Evolutionary conservation across 805 yeast genomes (phyloP).

Genomic region (Saccharomycopsis malanga): DNA sequence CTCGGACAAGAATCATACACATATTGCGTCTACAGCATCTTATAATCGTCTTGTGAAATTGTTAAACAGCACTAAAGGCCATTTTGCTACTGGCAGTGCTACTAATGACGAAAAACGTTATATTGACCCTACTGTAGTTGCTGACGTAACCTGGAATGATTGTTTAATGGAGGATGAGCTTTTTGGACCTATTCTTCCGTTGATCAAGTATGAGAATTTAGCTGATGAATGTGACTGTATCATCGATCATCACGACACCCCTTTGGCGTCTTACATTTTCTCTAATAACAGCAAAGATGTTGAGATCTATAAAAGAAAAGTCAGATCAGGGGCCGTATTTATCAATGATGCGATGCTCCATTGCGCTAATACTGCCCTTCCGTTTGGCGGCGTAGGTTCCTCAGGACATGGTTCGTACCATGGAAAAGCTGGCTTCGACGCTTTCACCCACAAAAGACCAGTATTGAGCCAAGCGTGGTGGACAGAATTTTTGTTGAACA

Average conservation of each 20-base stretch:
- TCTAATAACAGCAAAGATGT: slow-evolving; percentile 41
- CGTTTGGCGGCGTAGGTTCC: slow-evolving; percentile 87
- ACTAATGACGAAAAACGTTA: slow-evolving; percentile 33
- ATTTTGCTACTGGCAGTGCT: slow-evolving; percentile 43
- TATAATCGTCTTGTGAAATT: slow-evolving; percentile 40
- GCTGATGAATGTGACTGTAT: slow-evolving; percentile 36
- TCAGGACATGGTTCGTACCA: slow-evolving; percentile 85
- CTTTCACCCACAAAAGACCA: slow-evolving; percentile 68
- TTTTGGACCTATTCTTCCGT: slow-evolving; percentile 82
- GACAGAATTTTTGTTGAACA: slow-evolving; percentile 50
- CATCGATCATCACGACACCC: slow-evolving; percentile 53
- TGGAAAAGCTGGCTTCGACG: slow-evolving; percentile 56
- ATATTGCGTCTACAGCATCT: slow-evolving; percentile 51
- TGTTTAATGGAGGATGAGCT: slow-evolving; percentile 66
- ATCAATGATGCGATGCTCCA: slow-evolving; percentile 71
- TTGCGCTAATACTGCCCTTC: slow-evolving; percentile 58
- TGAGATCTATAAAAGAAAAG: slow-evolving; percentile 38
- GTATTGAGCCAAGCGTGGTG: slow-evolving; percentile 56
- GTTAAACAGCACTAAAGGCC: slow-evolving; percentile 46
- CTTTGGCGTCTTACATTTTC: slow-evolving; percentile 74
- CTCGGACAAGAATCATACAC: slow-evolving; percentile 41
- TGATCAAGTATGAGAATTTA: slow-evolving; percentile 46
- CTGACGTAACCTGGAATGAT: slow-evolving; percentile 58
- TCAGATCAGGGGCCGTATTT: slow-evolving; percentile 67
- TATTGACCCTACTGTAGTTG: slow-evolving; percentile 70